Percentiles rank a stretch among this genome's conserved stretches.
phyloP scores from a whole-genome alignment of 2,329 filamentous ascomycete species.

The Aspergillus luchuensis region DNA sequence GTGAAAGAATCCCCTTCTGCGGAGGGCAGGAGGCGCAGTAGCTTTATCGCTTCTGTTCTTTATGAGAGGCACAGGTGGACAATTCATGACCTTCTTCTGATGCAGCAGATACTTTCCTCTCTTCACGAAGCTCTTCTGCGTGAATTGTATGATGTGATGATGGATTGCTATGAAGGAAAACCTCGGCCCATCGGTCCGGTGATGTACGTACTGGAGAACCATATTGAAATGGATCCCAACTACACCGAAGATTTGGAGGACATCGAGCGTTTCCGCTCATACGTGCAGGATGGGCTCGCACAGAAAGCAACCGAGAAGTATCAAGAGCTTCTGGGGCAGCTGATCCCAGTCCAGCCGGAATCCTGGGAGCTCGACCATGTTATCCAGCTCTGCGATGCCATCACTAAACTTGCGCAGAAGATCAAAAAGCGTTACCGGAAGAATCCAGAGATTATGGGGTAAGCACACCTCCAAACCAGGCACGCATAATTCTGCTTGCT shows the following conservation, averaged over 20 bases:
- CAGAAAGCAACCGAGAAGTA: constrained; percentile 79
- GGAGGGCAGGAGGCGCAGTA: constrained; percentile 60
- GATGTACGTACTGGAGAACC: constrained; percentile 77
- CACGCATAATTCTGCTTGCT: constrained; percentile 47
- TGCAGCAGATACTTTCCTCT: constrained; percentile 72
- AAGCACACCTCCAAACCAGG: constrained; percentile 28
- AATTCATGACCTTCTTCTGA: constrained; percentile 66
- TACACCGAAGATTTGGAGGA: constrained; percentile 74
- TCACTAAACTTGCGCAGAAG: constrained; percentile 81
- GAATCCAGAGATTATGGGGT: constrained; percentile 83
- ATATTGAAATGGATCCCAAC: constrained; percentile 75
- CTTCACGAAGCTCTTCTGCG: constrained; percentile 81
- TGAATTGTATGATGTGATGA: constrained; percentile 84
- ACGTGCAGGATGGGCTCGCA: constrained; percentile 71
- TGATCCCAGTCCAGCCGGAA: constrained; percentile 77
- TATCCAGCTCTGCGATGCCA: constrained; percentile 81
- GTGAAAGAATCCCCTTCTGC: constrained; percentile 72
- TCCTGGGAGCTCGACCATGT: constrained; percentile 91
- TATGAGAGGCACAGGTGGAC: constrained; percentile 68
- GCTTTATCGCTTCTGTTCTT: constrained; percentile 51
- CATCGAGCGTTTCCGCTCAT: constrained; percentile 68
- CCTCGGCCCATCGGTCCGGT: constrained; percentile 77
- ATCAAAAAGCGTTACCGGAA: constrained; percentile 91
- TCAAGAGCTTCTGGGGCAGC: constrained; percentile 72
- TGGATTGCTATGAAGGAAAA: constrained; percentile 87